Evolutionary conservation across 352 stramenopile species (phyloP).

Genomic region (Phytophthora pini): DNA sequence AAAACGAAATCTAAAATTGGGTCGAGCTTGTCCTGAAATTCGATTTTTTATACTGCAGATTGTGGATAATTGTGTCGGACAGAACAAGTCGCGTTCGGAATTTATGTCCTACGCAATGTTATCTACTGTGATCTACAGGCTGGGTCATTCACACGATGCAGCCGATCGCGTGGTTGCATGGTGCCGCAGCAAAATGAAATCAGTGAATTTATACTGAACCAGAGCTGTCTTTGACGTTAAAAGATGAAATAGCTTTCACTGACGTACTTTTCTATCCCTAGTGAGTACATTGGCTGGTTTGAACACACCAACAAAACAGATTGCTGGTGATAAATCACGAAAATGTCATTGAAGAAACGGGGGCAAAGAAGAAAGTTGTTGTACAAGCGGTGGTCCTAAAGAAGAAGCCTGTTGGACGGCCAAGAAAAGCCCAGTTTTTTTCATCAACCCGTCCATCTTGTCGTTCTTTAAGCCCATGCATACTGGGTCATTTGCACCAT

Average conservation of each 20-base stretch:
- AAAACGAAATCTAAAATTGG: background rate
- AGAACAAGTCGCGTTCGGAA: constrained; percentile 14
- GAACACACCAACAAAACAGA: background rate
- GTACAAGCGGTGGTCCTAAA: too few species aligned
- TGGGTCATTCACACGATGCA: constrained; percentile 11
- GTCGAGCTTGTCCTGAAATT: background rate
- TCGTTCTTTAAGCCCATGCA: too few species aligned
- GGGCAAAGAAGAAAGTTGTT: too few species aligned
- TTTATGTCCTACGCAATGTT: constrained; percentile 23
- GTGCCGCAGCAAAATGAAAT: background rate
- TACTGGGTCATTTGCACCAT: too few species aligned
- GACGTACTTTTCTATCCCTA: constrained; percentile 12
- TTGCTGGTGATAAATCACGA: too few species aligned
- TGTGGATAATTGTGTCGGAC: constrained; percentile 12
- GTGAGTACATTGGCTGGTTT: background rate
- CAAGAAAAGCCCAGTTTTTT: too few species aligned
- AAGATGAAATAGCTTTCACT: constrained; percentile 7
- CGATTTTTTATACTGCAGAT: background rate
- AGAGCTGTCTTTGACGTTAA: background rate
- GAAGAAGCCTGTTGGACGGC: too few species aligned
- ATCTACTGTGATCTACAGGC: constrained; percentile 14
- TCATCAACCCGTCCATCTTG: too few species aligned
- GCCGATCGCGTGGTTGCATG: constrained; percentile 6
- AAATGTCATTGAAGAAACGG: too few species aligned
- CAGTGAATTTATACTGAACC: constrained; percentile 4